These are phyloP conservation scores for Suhomyces terraborum DNA, from an alignment of 1,139 yeast genomes.

Conservation along the genomic window DNA sequence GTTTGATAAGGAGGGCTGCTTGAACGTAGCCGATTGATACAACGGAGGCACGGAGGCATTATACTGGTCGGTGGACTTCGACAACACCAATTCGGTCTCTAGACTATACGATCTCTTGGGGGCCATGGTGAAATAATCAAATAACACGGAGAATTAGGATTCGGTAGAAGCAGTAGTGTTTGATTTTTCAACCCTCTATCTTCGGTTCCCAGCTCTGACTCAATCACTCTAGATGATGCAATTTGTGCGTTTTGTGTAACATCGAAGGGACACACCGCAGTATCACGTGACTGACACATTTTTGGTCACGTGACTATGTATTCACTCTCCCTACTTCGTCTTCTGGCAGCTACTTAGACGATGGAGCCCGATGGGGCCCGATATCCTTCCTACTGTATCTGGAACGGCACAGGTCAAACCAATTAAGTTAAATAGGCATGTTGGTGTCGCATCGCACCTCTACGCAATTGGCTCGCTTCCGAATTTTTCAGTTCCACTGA, in stretches of 20 bases:
- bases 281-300: background rate
- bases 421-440: no score
- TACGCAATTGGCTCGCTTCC: no score
- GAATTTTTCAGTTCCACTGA: no score
- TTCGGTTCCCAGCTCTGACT: conserved; percentile 11
- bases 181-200: conserved; percentile 8
- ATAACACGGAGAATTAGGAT: no score
- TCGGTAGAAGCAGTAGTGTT: conserved; percentile 1
- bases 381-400: no score
- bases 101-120: conserved; percentile 45
- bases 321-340: no score
- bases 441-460: no score
- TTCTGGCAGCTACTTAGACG: no score
- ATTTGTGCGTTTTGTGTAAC: conserved; percentile 9
- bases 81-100: conserved; percentile 75
- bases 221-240: conserved; percentile 17
- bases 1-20: conserved; percentile 70
- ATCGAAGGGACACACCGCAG: no score
- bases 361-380: no score
- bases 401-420: no score
- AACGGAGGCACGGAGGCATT: conserved; percentile 86
- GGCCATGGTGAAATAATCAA: conserved; percentile 7
- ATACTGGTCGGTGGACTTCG: conserved; percentile 69
- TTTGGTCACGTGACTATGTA: no score
- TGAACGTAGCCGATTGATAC: conserved; percentile 92